Percentiles rank a stretch among this genome's conserved stretches.
phyloP scores from a whole-genome alignment of 208 protist species.

The Leishmania arabica region DNA sequence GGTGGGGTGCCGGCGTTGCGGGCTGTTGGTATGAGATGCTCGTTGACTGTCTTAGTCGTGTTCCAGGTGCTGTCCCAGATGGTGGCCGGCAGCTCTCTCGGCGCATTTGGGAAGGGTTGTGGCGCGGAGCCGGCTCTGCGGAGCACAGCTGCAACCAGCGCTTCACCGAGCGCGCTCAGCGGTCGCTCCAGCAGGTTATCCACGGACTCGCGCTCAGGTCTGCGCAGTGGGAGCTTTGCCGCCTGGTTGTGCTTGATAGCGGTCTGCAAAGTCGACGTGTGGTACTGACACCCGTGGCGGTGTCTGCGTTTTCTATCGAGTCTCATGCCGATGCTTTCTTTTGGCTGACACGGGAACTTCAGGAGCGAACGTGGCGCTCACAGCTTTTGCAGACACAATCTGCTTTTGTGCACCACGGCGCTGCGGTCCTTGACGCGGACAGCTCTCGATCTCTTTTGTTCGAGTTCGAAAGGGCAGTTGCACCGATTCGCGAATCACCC shows the following conservation, averaged over 20 bases:
- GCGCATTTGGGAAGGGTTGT: slow-evolving; percentile 32
- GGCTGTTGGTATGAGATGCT: slow-evolving; percentile 11
- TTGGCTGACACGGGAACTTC: slow-evolving; percentile 3
- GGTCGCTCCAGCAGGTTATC: slow-evolving; percentile 9
- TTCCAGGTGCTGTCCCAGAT: not conserved
- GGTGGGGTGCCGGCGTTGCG: not conserved
- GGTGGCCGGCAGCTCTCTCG: slow-evolving; percentile 10
- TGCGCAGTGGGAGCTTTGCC: slow-evolving; percentile 27
- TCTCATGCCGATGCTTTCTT: not conserved
- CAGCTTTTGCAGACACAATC: slow-evolving; percentile 20
- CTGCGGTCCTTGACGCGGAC: slow-evolving; percentile 12
- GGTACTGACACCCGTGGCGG: not conserved
- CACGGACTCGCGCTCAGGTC: not conserved
- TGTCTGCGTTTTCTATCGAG: not conserved
- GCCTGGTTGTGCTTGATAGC: slow-evolving; percentile 18
- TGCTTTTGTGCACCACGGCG: slow-evolving; percentile 5
- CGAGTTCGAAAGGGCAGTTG: slow-evolving; percentile 27
- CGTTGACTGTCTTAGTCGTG: not conserved
- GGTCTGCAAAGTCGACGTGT: slow-evolving; percentile 1
- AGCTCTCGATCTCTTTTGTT: slow-evolving; percentile 28
- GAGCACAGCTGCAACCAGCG: slow-evolving; percentile 11
- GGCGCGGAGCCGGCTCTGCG: slow-evolving; percentile 16
- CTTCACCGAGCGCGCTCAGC: not conserved
- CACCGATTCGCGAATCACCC: not conserved
- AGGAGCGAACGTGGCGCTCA: slow-evolving; percentile 14